phyloP scores from a whole-genome alignment of 139 green algal genomes.

The Zygnema cylindricum region DNA sequence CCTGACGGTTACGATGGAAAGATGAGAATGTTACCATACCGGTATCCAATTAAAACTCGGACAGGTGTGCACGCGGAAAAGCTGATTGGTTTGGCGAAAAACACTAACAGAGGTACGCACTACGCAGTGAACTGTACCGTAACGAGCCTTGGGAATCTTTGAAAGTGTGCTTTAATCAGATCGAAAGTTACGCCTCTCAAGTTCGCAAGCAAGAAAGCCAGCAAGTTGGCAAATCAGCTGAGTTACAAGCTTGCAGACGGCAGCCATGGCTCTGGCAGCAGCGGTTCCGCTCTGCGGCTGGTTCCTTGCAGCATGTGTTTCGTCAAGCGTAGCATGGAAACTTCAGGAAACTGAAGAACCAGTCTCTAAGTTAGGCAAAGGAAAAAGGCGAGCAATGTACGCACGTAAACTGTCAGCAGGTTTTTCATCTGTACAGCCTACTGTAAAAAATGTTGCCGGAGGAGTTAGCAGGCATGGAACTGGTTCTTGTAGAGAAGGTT shows the following conservation, averaged over 20 bases:
- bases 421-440: too few species aligned
- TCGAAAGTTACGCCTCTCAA: not conserved
- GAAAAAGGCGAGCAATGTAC: not conserved
- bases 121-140: not conserved
- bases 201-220: not conserved
- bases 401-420: not conserved
- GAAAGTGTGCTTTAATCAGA: not conserved
- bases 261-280: not conserved
- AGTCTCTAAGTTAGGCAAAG: not conserved
- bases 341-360: not conserved
- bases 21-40: too few species aligned
- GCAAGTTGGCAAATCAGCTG: not conserved
- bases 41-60: too few species aligned
- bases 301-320: slow-evolving; percentile 4
- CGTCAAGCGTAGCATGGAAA: not conserved
- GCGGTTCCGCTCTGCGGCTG: slow-evolving; percentile 18
- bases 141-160: not conserved
- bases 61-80: too few species aligned
- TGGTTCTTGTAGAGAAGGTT: too few species aligned
- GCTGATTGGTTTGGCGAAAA: too few species aligned
- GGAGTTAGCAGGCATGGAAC: too few species aligned
- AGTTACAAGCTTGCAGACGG: not conserved
- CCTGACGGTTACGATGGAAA: too few species aligned
- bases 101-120: slow-evolving; percentile 1
- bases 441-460: too few species aligned